Evolutionary conservation across 1,284 basidiomycete species (phyloP), one percentile per base, ranked within the genome.

Genomic region (Cryptococcus sp.): DNA sequence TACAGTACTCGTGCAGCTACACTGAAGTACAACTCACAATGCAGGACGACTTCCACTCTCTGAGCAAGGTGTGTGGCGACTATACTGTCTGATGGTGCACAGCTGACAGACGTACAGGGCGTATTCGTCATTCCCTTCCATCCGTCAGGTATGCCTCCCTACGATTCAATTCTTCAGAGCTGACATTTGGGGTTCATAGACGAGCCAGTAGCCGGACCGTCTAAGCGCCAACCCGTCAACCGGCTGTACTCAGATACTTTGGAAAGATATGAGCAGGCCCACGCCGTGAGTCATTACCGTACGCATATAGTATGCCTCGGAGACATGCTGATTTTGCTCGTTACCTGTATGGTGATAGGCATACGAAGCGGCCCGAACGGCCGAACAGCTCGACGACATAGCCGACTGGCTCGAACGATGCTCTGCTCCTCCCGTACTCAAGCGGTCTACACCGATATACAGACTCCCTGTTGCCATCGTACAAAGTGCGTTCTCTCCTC

Each of bases 81-180:
- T 3, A 4, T 11, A 23, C 23, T 3, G 48, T 13, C n/a, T 11
- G 31, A n/a, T 17, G 40, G 2, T 35, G 31, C 10, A 35, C 13
- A 40, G 56, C 31, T 57, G 56, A 50, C 42, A 48, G 25, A n/a
- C 35, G 42, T 49, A 20, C 48, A 75, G 73, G 73, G 73, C 40
- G 69, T 75, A 6, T 71, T 71, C 55, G 64, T 73, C 45, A 46
- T 74, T 19, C 71, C 72, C 16, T 74, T 66, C 56, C 46, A 65
- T 17, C 53, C 53, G 46, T 10, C 47, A 19, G 57, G 57, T 59
- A 47, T 17, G 47, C 27, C n/a, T 22, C 20, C 31, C 23, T 47
- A 23, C 41, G 22, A 15, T 22, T 17, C 15, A 11, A 38, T 50
- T n/a, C 31, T 2, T 19, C 47, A 13, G 52, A 10, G 23, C 13